Percentiles rank a stretch among this genome's conserved stretches.
Evolutionary conservation across 108 stramenopile species (phyloP).

Genomic region (Fistulifera pelliculosa): DNA sequence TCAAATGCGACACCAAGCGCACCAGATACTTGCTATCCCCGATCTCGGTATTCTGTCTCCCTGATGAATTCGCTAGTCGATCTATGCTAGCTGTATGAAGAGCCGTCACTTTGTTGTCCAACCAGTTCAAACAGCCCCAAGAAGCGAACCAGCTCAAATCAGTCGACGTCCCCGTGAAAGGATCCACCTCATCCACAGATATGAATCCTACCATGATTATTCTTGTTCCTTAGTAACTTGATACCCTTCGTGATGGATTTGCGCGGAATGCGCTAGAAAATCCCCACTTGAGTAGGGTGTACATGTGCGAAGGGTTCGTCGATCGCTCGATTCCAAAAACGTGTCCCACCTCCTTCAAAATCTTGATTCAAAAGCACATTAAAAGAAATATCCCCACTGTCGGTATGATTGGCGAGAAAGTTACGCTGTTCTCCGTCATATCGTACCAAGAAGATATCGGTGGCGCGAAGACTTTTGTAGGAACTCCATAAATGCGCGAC

Average conservation of each 20-base stretch:
- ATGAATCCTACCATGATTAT: conserved; percentile 61
- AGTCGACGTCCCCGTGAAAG: conserved; percentile 21
- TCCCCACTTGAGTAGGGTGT: conserved; percentile 36
- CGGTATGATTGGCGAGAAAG: conserved; percentile 33
- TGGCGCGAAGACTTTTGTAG: conserved; percentile 36
- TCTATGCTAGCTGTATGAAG: conserved; percentile 12
- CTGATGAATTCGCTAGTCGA: conserved; percentile 4
- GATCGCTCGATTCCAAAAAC: conserved; percentile 27
- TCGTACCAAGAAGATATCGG: conserved; percentile 49
- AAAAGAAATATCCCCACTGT: conserved; percentile 40
- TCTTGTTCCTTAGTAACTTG: conserved; percentile 42
- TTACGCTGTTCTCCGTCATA: conserved; percentile 20
- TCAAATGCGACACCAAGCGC: conserved; percentile 12
- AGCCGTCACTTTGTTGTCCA: conserved; percentile 30
- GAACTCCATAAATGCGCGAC: conserved; percentile 40
- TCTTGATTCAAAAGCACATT: conserved; percentile 55
- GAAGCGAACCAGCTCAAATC: conserved; percentile 41
- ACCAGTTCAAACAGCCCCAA: conserved; percentile 42
- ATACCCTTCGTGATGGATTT: conserved; percentile 47
- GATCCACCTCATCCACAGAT: conserved; percentile 49
- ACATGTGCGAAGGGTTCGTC: conserved; percentile 24
- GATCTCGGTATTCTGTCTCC: neutral
- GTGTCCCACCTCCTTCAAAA: conserved; percentile 63
- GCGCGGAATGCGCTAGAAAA: conserved; percentile 29
- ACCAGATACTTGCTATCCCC: conserved; percentile 5